phyloP scores from a whole-genome alignment of 169 alveolate genomes.

The Besnoitia besnoiti region DNA sequence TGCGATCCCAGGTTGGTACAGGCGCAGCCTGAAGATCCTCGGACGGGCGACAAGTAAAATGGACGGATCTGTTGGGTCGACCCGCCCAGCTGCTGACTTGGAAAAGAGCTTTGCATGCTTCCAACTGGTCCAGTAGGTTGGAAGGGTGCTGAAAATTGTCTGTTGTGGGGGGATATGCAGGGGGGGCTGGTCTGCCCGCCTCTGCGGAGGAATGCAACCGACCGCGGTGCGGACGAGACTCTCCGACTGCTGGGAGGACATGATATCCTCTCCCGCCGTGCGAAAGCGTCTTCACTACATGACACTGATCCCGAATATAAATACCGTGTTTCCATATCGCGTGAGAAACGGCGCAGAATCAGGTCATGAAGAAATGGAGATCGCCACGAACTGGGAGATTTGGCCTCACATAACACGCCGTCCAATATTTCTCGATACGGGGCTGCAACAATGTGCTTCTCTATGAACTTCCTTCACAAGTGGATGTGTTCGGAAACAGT shows the following conservation, averaged over 20 bases:
- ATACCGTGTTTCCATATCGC: neutral
- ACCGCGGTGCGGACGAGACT: neutral
- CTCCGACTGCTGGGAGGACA: neutral
- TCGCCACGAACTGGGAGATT: no score
- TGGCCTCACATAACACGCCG: no score
- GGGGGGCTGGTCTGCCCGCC: neutral
- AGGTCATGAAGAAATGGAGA: no score
- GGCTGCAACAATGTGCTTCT: no score
- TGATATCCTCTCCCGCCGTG: neutral
- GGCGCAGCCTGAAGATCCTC: neutral
- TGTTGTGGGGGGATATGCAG: neutral
- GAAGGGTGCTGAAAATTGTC: neutral
- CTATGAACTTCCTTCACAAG: no score
- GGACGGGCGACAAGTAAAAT: neutral
- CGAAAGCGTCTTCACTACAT: neutral
- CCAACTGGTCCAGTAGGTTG: neutral
- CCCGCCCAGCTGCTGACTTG: neutral
- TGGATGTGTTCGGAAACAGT: no score
- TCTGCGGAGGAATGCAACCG: neutral
- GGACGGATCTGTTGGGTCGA: neutral
- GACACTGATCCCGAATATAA: neutral
- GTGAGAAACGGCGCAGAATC: neutral
- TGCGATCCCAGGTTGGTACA: neutral
- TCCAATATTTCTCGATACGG: no score
- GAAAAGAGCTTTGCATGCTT: neutral